phyloP scores from a whole-genome alignment of 345 rosid species.

The Eucalyptus coolabah region DNA sequence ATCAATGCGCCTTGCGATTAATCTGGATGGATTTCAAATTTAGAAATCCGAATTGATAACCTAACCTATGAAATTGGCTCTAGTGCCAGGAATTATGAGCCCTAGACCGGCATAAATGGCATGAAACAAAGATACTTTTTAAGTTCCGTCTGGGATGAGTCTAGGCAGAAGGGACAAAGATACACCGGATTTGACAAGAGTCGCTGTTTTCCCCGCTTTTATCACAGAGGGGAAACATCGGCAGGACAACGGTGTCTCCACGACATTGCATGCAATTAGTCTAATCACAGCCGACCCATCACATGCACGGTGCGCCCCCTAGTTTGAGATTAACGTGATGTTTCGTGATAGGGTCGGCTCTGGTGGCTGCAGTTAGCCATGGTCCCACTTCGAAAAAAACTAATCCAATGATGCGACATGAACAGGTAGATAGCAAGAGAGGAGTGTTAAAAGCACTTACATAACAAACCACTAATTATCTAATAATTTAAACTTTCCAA shows the following conservation, averaged over 20 bases:
- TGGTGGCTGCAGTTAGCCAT: background rate
- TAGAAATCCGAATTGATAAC: background rate
- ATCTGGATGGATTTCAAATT: accelerated
- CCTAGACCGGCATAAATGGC: background rate
- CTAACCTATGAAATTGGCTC: background rate
- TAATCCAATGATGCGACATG: background rate
- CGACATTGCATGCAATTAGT: background rate
- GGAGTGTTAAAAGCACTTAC: background rate
- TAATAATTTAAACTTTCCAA: too few species aligned
- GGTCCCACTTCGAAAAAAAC: background rate
- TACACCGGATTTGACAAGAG: background rate
- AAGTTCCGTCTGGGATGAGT: background rate
- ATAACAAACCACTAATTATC: background rate
- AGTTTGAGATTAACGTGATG: background rate
- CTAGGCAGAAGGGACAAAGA: background rate
- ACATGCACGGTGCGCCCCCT: background rate
- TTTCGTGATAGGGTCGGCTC: background rate
- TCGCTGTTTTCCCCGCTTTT: background rate
- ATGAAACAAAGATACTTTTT: background rate
- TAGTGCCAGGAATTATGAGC: background rate
- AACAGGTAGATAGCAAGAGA: background rate
- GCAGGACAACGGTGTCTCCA: background rate
- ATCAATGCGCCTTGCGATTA: accelerated
- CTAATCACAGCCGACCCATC: background rate
- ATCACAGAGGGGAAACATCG: background rate